These are phyloP conservation scores for Penicillium corylophilum DNA, from an alignment of 2,329 filamentous ascomycete species.

Conservation along the genomic window DNA sequence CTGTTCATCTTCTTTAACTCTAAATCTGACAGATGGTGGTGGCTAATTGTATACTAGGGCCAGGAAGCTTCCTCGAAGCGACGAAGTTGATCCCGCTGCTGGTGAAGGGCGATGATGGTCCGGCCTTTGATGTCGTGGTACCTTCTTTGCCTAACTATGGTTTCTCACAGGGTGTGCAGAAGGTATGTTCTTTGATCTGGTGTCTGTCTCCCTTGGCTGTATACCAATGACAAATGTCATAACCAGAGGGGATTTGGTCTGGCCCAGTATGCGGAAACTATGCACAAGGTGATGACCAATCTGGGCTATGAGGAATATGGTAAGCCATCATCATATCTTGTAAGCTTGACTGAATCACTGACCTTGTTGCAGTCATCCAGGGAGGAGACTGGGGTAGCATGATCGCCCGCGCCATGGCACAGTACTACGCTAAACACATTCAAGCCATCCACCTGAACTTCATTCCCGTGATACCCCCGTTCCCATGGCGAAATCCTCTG, in stretches of 20 bases:
- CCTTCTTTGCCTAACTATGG: conserved; percentile 58
- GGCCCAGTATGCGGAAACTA: conserved; percentile 62
- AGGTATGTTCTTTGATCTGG: conserved; percentile 17
- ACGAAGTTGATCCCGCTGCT: conserved; percentile 48
- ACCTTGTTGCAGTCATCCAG: conserved; percentile 44
- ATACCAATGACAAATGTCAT: background rate
- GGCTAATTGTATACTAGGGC: conserved; percentile 39
- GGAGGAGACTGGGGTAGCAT: conserved; percentile 70
- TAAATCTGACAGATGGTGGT: conserved; percentile 7
- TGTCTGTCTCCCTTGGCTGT: background rate
- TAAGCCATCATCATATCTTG: conserved; percentile 13
- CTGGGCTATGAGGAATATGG: conserved; percentile 65
- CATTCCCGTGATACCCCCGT: conserved; percentile 50
- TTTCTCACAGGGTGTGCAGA: conserved; percentile 49
- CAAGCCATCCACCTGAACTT: conserved; percentile 65
- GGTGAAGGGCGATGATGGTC: conserved; percentile 33
- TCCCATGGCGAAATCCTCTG: conserved; percentile 53
- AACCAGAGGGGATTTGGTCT: conserved; percentile 57
- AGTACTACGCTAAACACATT: conserved; percentile 58
- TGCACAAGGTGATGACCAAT: conserved; percentile 67
- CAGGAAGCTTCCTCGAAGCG: conserved; percentile 65
- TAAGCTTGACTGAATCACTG: background rate
- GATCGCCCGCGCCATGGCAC: conserved; percentile 62
- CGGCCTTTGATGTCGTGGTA: conserved; percentile 55
- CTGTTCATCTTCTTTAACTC: background rate